Evolutionary conservation across 2,329 filamentous ascomycete genomes (phyloP), one percentile per base, ranked within the genome.

Genomic region (Colletotrichum filicis): DNA sequence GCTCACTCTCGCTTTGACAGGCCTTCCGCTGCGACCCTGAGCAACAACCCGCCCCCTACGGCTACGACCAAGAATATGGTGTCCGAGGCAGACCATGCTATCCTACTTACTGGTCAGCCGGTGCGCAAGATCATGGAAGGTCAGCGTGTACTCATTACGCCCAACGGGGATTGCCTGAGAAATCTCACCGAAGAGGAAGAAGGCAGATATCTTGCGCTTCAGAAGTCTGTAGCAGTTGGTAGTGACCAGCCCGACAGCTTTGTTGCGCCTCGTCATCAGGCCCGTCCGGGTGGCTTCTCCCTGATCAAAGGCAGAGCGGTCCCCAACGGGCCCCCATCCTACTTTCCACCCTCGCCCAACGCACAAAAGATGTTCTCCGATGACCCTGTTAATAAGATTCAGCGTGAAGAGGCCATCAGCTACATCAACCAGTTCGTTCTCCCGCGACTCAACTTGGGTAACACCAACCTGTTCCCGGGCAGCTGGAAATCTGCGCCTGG

Each of bases 121-220:
- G 89, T 93, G 9, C 88, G 87, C 73, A 92, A 92, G 79, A 82
- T 91, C 52, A 85, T 91, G 2, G 91, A 93, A 74, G 91, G 90
- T 68, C 87, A 89, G 79, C 88, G 92, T 30, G 91, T 93, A 75
- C 87, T 95, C 76, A 90, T 95, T 65, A 95, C 93, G 0, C 92
- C 93, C 0, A 91, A 93, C 74, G 93, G 94, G 12, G 92, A 94
- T 74, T 94, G 93, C 79, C 86, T 96, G n/a, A 91, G 92, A 75
- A 92, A 93, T 71, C 83, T 97, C 66, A 91, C 87, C 1, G 83
- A 87, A 4, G 90, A 92, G 55, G 91, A 95, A 74, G 93, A 95
- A 78, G 86, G 92, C 42, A 88, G 88, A 5, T 95, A 93, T 76
- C 84, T 96, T 12, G 86, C 90, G 63, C 87, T 96, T 5, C 94